A percentile compares a stretch with the other conserved stretches of the same genome.
Conservation (phyloP, 2,329 filamentous ascomycete species). For the Colletotrichum paranaense region DNA sequence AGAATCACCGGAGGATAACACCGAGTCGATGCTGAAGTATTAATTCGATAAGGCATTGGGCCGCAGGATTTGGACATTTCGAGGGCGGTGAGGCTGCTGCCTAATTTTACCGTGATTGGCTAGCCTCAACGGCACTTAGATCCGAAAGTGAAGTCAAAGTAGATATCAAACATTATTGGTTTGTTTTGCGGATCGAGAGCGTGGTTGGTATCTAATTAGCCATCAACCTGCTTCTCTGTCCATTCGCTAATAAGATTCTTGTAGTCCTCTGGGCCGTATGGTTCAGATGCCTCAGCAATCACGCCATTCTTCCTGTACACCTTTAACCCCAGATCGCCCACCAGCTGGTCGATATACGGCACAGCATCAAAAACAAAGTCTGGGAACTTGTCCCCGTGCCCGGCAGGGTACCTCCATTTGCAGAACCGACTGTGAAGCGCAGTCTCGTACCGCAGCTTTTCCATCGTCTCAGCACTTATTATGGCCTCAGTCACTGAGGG, state of each 20-base stretch:
- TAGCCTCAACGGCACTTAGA: neutral
- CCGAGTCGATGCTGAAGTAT: neutral
- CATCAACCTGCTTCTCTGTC: constrained; percentile 36
- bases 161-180: neutral
- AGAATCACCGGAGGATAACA: neutral
- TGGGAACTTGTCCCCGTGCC: constrained; percentile 70
- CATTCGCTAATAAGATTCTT: constrained; percentile 64
- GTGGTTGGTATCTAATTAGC: neutral
- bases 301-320: constrained; percentile 65
- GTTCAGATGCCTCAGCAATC: constrained; percentile 62
- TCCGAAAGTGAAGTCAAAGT: neutral
- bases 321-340: constrained; percentile 73
- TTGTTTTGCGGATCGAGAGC: neutral
- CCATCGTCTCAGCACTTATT: constrained; percentile 46
- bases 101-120: neutral
- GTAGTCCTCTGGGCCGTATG: constrained; percentile 72
- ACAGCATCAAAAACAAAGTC: constrained; percentile 83
- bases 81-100: constrained; percentile 10
- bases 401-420: constrained; percentile 75
- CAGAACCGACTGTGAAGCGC: constrained; percentile 76
- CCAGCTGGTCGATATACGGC: constrained; percentile 77
- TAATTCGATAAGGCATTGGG: neutral
- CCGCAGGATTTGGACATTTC: too few species aligned
- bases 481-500: constrained; percentile 38
- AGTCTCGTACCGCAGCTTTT: constrained; percentile 62